Evolutionary conservation across 2,329 filamentous ascomycete species (phyloP).

Genomic region (Byssothecium circinans): DNA sequence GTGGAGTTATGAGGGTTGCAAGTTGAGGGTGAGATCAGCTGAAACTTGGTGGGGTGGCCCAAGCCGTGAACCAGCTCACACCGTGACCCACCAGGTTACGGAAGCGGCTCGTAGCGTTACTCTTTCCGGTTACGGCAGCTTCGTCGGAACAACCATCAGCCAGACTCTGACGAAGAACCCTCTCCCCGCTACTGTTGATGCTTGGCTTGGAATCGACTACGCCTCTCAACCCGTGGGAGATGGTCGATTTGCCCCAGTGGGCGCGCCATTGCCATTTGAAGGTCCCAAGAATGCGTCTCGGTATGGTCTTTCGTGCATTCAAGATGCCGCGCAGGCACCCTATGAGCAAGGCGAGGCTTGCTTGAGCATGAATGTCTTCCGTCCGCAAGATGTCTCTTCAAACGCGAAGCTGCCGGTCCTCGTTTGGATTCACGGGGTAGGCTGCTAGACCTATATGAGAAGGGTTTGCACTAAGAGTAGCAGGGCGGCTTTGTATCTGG

Average conservation of each 20-base stretch:
- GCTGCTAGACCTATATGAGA: background rate
- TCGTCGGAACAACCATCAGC: slow-evolving; percentile 41
- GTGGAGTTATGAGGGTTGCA: too few species aligned
- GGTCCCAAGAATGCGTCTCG: slow-evolving; percentile 41
- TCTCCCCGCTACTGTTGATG: slow-evolving; percentile 44
- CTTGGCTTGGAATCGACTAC: slow-evolving; percentile 54
- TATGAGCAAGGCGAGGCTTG: slow-evolving; percentile 27
- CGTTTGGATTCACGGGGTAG: slow-evolving; percentile 34
- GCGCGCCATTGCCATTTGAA: slow-evolving; percentile 42
- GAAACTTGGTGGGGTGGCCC: too few species aligned
- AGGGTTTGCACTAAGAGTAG: background rate
- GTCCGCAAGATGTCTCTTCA: slow-evolving; percentile 16
- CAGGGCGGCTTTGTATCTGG: slow-evolving; percentile 23
- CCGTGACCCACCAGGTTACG: too few species aligned
- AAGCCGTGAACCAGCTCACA: too few species aligned
- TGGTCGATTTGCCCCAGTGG: slow-evolving; percentile 43
- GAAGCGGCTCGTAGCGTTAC: slow-evolving; percentile 9
- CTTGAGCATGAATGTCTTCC: slow-evolving; percentile 31
- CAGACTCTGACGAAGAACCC: slow-evolving; percentile 40
- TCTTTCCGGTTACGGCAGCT: slow-evolving; percentile 44
- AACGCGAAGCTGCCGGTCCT: slow-evolving; percentile 28
- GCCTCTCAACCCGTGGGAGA: slow-evolving; percentile 43
- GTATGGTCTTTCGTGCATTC: slow-evolving; percentile 47
- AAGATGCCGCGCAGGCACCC: slow-evolving; percentile 42
- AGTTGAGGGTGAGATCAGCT: too few species aligned